A percentile compares a stretch with the other conserved stretches of the same genome.
Evolutionary conservation across 176 grass and related monocot species (phyloP).

Genomic region (Leersia perrieri): DNA sequence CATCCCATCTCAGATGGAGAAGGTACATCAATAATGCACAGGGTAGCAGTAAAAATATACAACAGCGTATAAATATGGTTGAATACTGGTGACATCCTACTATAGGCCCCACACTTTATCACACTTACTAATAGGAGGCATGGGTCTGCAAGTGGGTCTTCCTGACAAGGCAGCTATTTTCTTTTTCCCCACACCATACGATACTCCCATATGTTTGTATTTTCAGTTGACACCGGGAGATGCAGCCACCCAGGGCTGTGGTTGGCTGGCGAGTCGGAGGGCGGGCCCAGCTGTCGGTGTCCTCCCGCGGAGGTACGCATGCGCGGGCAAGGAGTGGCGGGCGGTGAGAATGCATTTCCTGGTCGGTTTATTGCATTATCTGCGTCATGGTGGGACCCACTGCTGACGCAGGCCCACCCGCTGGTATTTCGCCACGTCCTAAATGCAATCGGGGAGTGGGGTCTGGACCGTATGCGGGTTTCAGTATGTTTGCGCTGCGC

Average conservation of each 20-base stretch:
- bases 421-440: constrained; percentile 12
- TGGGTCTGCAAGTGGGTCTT: neutral
- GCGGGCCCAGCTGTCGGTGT: no score
- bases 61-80: fast-evolving
- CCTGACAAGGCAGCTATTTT: neutral
- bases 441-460: neutral
- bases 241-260: fast-evolving
- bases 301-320: neutral
- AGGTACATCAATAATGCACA: neutral
- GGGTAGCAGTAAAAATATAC: neutral
- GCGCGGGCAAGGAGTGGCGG: constrained; percentile 20
- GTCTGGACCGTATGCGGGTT: neutral
- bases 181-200: neutral
- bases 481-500: neutral
- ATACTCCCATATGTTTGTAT: neutral
- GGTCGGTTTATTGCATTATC: neutral
- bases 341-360: constrained; percentile 23
- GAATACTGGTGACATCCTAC: fast-evolving
- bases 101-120: neutral
- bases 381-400: neutral
- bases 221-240: fast-evolving
- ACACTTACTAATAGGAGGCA: neutral
- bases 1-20: neutral
- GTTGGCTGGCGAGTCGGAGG: neutral
- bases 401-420: constrained; percentile 24